Percentiles rank a stretch among this genome's conserved stretches.
These are phyloP conservation scores for Flaveria ramosissima DNA, from an alignment of 129 eudicot genomes.

Conservation along the genomic window DNA sequence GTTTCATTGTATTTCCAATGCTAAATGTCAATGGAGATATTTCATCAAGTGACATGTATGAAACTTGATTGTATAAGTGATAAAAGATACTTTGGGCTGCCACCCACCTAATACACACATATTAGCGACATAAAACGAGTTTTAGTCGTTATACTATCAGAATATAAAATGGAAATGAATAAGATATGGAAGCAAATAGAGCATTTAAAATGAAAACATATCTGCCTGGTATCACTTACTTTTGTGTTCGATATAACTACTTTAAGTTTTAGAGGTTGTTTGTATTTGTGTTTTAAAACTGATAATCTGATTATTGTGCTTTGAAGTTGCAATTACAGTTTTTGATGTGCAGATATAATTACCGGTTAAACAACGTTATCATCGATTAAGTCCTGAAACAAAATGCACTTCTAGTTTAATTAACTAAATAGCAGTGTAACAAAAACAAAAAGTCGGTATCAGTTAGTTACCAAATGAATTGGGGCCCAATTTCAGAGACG, in stretches of 20 bases:
- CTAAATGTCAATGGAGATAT: constrained; percentile 54
- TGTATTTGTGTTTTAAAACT: not conserved
- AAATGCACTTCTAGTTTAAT: constrained; percentile 11
- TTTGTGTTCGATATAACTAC: too few species aligned
- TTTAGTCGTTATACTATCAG: not conserved
- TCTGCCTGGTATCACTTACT: too few species aligned
- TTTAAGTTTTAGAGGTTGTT: too few species aligned
- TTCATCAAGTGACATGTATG: constrained; percentile 56
- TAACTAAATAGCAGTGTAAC: not conserved
- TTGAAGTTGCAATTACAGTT: too few species aligned
- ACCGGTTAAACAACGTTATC: too few species aligned
- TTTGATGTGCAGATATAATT: too few species aligned
- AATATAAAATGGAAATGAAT: not conserved
- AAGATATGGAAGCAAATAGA: not conserved
- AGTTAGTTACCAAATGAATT: constrained; percentile 55
- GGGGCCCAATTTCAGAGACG: constrained; percentile 64
- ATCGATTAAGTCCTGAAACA: not conserved
- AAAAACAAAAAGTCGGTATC: not conserved
- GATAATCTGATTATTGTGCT: too few species aligned
- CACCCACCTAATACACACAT: constrained; percentile 62
- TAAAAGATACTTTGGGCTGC: constrained; percentile 78
- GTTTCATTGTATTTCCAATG: constrained; percentile 52
- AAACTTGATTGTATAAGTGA: constrained; percentile 77
- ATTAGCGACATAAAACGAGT: constrained; percentile 30
- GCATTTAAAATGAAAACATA: not conserved